Base-by-base conservation (phyloP, 169 alveolate genomes). In the Eimeria sp. region DNA sequence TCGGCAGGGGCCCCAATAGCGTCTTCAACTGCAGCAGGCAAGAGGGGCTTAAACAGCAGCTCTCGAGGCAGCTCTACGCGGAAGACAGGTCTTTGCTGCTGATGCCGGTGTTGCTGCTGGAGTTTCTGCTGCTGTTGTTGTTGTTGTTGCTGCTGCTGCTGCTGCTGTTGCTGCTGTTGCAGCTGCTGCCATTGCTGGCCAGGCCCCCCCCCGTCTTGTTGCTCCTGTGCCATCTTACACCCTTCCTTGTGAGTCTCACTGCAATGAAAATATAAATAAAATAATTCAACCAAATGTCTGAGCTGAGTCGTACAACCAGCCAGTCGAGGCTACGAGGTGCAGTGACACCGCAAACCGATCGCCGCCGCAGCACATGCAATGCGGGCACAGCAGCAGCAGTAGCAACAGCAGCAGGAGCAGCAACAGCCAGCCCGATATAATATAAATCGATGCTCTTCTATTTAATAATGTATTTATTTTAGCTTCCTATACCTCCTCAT, bases 1-100 rank as follows among this genome's bases (percentile, higher is more conserved):
- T 40, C 68, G 4, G 62, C 89, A 46, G 89, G 66, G 43, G 89
- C 23, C 68, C 71, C 71, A 9, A 52, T 49, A 49, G 89, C 89
- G 14, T 78, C 52, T 52, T 78, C 71, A 20, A 52, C 49, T 46
- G 89, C 68, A n/a, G 62, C 71, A n/a, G 89, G 68, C 54, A 78
- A 27, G 4, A 78, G 71, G n/a, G 89, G 89, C 25, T 78, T 78
- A 52, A 49, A 78, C 49, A 78, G 71, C 89, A 78, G 89, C 62
- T 46, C 89, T 10, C 89, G 62, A 0, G 89, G 89, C 18, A 78
- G 71, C 71, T n/a, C 20, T 9, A 78, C 89, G 46, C 66, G 89
- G 68, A 43, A 78, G 49, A 78, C 89, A 78, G 89, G 71, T n/a
- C 68, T 43, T 27, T 52, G 89, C 89, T 78, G 89, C 62, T 78